These are phyloP conservation scores for Hypoxylon fuscum DNA, from an alignment of 495 filamentous ascomycete genomes.

Conservation along the genomic window DNA sequence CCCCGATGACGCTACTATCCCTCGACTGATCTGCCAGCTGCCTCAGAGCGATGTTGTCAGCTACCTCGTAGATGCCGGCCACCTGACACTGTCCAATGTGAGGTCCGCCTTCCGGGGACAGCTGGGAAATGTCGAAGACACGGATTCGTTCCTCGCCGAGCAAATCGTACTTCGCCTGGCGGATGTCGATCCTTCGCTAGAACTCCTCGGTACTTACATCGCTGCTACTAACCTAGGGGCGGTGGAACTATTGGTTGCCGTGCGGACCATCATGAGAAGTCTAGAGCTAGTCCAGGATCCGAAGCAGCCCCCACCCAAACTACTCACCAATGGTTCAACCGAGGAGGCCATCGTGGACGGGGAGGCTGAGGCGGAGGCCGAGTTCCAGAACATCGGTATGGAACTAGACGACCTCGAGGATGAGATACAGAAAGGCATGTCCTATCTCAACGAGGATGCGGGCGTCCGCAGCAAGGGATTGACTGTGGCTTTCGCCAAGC, in stretches of 20 bases:
- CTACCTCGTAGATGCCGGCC: constrained; percentile 70
- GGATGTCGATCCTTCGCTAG: constrained; percentile 67
- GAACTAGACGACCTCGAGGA: constrained; percentile 59
- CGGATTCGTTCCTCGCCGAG: constrained; percentile 57
- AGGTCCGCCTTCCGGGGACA: constrained; percentile 66
- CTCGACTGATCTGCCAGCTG: constrained; percentile 59
- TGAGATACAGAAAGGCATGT: constrained; percentile 60
- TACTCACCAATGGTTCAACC: constrained; percentile 49
- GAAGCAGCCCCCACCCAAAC: constrained; percentile 43
- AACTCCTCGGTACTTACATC: constrained; percentile 66
- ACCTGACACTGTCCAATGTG: constrained; percentile 68
- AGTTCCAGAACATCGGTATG: constrained; percentile 53
- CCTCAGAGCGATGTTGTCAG: constrained; percentile 62
- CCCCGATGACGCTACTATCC: constrained; percentile 36
- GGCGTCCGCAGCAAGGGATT: constrained; percentile 55
- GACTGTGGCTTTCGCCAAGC: constrained; percentile 66
- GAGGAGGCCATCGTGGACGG: constrained; percentile 40
- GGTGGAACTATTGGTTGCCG: constrained; percentile 56
- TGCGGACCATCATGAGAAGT: constrained; percentile 61
- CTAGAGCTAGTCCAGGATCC: constrained; percentile 57
- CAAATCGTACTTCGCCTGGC: constrained; percentile 68
- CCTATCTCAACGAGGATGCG: constrained; percentile 56
- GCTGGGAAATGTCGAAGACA: constrained; percentile 48
- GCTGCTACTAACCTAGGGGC: constrained; percentile 57
- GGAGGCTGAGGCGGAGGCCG: constrained; percentile 40